phyloP scores from a whole-genome alignment of 2,329 filamentous ascomycete genomes.

The Paecilomyces formosus region DNA sequence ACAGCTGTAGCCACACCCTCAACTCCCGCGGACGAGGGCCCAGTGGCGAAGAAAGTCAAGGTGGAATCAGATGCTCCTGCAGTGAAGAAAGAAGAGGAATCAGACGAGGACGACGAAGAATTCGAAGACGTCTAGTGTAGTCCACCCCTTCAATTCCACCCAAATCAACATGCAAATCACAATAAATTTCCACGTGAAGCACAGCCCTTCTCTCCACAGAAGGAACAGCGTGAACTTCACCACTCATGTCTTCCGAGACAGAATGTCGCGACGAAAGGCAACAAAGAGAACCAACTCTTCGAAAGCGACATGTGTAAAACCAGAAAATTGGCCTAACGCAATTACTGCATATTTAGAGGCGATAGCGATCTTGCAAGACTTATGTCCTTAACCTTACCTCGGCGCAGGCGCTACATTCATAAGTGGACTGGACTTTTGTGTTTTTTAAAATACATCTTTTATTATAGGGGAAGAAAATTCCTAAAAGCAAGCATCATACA shows the following conservation, averaged over 20 bases:
- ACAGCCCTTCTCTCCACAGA: neutral
- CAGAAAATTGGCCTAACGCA: neutral
- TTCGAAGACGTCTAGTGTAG: constrained; percentile 34
- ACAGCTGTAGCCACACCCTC: constrained; percentile 30
- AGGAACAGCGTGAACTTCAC: neutral
- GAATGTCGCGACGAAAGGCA: neutral
- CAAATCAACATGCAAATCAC: neutral
- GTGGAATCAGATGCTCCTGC: constrained; percentile 18
- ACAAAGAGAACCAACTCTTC: neutral
- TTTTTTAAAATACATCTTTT: neutral
- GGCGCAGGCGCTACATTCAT: neutral
- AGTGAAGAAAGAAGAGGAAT: constrained; percentile 29
- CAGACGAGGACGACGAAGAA: constrained; percentile 38
- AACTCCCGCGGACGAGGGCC: constrained; percentile 30
- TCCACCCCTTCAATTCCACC: neutral
- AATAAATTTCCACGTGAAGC: too few relatives aligned
- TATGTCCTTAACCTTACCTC: neutral
- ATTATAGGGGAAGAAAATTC: neutral
- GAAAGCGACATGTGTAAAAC: neutral
- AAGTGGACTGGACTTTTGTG: neutral
- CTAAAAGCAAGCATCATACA: too few relatives aligned
- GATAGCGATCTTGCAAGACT: neutral
- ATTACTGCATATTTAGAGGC: neutral
- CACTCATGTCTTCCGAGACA: neutral
- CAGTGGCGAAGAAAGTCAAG: constrained; percentile 37